Evolutionary conservation across 2,329 filamentous ascomycete genomes (phyloP).

Genomic region (Pseudogymnoascus sp.): DNA sequence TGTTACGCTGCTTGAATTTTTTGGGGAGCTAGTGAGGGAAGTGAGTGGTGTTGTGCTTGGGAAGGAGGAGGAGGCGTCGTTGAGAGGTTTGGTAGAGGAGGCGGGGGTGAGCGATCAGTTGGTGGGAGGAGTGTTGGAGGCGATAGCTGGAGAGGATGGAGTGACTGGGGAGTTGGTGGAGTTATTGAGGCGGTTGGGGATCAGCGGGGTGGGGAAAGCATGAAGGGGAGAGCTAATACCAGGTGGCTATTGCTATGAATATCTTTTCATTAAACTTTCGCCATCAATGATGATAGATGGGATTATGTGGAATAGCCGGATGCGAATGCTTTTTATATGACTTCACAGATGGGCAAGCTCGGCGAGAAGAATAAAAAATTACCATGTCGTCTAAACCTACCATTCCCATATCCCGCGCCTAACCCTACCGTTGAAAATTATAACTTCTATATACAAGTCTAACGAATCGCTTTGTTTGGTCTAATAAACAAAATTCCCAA

Average conservation of each 20-base stretch:
- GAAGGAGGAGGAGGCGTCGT: not conserved
- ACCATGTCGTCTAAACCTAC: no score
- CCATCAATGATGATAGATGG: no score
- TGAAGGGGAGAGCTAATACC: not conserved
- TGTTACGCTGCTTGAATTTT: conserved; percentile 26
- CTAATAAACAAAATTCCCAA: no score
- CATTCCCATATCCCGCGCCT: no score
- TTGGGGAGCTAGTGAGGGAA: conserved; percentile 20
- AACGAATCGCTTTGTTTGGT: no score
- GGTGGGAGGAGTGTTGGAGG: not conserved
- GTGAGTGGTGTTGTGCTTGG: not conserved
- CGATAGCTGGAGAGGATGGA: not conserved
- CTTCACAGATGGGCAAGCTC: no score
- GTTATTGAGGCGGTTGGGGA: not conserved
- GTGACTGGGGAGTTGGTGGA: not conserved
- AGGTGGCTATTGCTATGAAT: not conserved
- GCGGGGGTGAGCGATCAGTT: not conserved
- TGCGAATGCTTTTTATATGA: no score
- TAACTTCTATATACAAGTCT: no score
- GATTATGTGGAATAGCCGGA: no score
- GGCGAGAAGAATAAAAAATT: no score
- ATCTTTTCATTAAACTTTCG: not conserved
- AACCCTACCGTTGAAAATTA: no score
- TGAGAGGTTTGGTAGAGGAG: not conserved
- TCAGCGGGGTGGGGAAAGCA: not conserved